Base-by-base conservation (phyloP, 2,329 filamentous ascomycete genomes). In the Cytospora paraplurivora region DNA sequence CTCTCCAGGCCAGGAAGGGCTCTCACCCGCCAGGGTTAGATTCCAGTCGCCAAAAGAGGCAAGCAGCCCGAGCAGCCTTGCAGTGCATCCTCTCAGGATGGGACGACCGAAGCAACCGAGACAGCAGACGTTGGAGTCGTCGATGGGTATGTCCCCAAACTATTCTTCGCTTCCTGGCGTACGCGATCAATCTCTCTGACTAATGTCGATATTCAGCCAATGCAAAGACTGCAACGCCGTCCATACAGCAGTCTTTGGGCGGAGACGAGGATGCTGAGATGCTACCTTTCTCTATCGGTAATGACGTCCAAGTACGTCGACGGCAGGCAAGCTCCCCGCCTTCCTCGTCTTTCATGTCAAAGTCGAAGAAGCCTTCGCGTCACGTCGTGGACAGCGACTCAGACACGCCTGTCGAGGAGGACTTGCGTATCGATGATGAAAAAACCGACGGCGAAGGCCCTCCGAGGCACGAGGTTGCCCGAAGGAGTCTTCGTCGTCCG, bases 11-110 rank as follows among this genome's bases (percentile, higher is more conserved):
- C 51, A 60, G 15, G 66, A 59, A 34, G 57, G 64, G 19, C 68
- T 62, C 13, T 70, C 73, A 21, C 69, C 72, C 35, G 71, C 72
- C 6, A 71, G 70, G 27, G 67, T 74, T 10, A 69, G 71, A n/a
- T 73, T 70, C 64, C 12, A 63, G 61, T 62, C 59, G 49, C 47
- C 52, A 62, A 35, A 55, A 34, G 27, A 65, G 32, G 52, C 44
- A 17, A 66, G 57, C 27, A 66, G 57, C 27, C 64, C 64, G 4
- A 49, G 38, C 13, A 59, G 32, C 13, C 54, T 19, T 21, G 12
- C 54, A 15, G 38, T 59, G 5, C 21, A 21, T 11, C 50, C 62
- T 2, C 27, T 41, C 50, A 67, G 62, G 37, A 59, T 57, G 53
- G 62, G 44, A n/a, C 58, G 62, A 12, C 52, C 58, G 17, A 59